Base-by-base conservation (phyloP, 2,329 filamentous ascomycete genomes). In the Calonectria pseudoreteaudii region DNA sequence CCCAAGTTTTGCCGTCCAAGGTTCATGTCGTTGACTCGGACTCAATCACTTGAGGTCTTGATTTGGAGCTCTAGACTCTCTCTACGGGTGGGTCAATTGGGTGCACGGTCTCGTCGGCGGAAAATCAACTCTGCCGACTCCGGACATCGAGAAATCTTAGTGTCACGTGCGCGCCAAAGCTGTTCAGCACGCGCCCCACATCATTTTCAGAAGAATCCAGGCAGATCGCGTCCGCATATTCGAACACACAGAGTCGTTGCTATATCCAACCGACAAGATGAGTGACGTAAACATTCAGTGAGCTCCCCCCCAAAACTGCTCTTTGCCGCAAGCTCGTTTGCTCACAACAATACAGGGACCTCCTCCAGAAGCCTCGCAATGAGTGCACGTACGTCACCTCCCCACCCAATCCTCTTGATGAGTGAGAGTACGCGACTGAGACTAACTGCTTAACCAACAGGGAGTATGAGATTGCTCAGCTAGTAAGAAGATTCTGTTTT, bases 351-450 rank as follows among this genome's bases (percentile, higher is more conserved):
- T 23, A n/a, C 31, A 71, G 69, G 50, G 69, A 71, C 23, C 69
- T 71, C n/a, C 69, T 71, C 50, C 62, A 66, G 69, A 71, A 71
- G 69, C 69, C 69, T 66, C 69, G 69, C 52, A 56, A 71, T 58
- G 69, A 71, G 62, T 71, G 69, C 69, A 71, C 69, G 69, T 71
- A 71, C 36, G 69, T 71, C 41, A 66, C 60, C 58, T 38, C 44
- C 49, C 41, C 36, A 41, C 49, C 56, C 36, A 58, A 50, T 23
- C 13, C 30, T 30, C 28, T 30, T n/a, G 49, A 44, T 49, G 41
- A 49, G 41, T 50, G 69, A 65, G 28, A 50, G 26, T 52, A 65
- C 44, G 67, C 67, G 56, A 58, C 49, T 70, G 62, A 66, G 49
- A 66, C 69, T 71, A 60, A 71, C 62, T 28, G 26, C 34, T 34